phyloP scores from a whole-genome alignment of 805 yeast genomes.

The Blastobotrys chiropterorum region DNA sequence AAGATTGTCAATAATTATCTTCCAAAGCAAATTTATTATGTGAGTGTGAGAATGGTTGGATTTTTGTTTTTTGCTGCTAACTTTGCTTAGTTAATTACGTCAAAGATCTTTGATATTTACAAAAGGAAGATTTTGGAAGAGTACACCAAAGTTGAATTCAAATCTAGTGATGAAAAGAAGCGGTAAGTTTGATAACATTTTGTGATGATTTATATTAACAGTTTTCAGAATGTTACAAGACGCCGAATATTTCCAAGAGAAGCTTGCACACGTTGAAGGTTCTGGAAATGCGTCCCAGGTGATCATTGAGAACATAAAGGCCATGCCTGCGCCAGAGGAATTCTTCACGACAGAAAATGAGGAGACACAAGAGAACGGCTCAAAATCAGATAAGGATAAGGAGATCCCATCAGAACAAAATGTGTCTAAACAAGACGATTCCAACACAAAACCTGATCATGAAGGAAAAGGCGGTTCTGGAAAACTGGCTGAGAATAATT shows the following conservation, averaged over 20 bases:
- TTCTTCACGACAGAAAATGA: background rate
- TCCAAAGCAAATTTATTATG: conserved; percentile 42
- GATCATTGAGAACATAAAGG: conserved; percentile 16
- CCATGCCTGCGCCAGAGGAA: conserved; percentile 16
- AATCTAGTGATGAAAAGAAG: conserved; percentile 30
- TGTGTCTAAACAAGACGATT: background rate
- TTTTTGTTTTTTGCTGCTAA: conserved; percentile 6
- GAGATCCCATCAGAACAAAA: background rate
- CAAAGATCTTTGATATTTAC: conserved; percentile 43
- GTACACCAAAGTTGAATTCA: conserved; percentile 38
- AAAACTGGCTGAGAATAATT: conserved; percentile 15
- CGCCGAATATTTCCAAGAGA: conserved; percentile 57
- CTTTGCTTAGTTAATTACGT: conserved; percentile 23
- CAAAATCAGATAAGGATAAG: background rate
- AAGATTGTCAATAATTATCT: conserved; percentile 54
- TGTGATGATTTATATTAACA: conserved; percentile 9
- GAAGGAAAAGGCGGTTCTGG: conserved; percentile 12
- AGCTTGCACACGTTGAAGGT: conserved; percentile 45
- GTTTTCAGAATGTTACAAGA: conserved; percentile 43
- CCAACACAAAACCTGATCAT: conserved; percentile 13
- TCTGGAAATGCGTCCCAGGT: conserved; percentile 19
- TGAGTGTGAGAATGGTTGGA: conserved; percentile 33
- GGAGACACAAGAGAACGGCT: background rate
- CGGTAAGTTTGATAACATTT: background rate
- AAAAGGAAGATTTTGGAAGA: conserved; percentile 49